Base-by-base conservation (phyloP, 148 eudicot genomes). In the Rhododendron henanense region DNA sequence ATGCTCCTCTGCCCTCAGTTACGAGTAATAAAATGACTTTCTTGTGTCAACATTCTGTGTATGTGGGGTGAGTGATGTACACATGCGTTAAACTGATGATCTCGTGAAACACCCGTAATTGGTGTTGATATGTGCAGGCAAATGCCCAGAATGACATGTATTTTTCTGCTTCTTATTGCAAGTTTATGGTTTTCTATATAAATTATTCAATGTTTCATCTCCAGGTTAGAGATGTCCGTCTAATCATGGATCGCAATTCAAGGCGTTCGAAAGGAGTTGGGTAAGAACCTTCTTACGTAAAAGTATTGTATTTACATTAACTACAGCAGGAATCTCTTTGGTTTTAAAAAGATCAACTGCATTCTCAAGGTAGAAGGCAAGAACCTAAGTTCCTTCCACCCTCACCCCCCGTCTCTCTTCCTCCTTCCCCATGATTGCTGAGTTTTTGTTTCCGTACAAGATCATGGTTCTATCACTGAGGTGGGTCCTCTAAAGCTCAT, bases 251-350 rank as follows among this genome's bases (percentile, higher is more conserved):
- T 85, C 90, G 99, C 53, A 97, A 95, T 90, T 93, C 98, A 87
- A 94, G 98, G 87, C 90, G 99, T 45, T 97, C 98, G 67, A 97
- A 97, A 90, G 99, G 99, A 88, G 99, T 97, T 88, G 99, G 99
- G 99, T 97, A 92, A 84, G 98, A 88, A 16, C 47, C 50, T 87
- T 55, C 35, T n/a, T 80, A 83, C 35, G 48, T 23, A 45, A 73
- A 86, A 82, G 21, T 80, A 13, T 69, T 41, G 10, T 83, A 28
- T 45, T 35, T 76, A 78, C 31, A 44, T 80, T 79, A 87, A 90
- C 78, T 63, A 35, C 79, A 85, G 51, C 65, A 50, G 86, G 88
- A 50, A 41, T 41, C 45, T 41, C 45, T 41, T 41, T 41, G 45
- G 45, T 41, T 41, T 93, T 89, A 87, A 85, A 84, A 93, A 90